Evolutionary conservation across 805 yeast species (phyloP).

Genomic region (Nakazawaea pomicola): DNA sequence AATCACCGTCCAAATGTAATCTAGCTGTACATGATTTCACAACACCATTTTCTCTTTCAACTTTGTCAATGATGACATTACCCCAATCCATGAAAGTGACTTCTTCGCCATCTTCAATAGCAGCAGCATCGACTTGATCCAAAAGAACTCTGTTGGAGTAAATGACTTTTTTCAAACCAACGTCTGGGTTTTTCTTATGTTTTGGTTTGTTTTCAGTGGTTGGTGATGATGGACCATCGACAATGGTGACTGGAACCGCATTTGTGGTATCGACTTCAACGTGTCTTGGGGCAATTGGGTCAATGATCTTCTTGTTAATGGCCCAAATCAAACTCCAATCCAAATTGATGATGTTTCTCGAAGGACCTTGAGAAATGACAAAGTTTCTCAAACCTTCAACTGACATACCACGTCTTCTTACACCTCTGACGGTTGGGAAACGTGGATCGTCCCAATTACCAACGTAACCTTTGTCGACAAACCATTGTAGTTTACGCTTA

Average conservation of each 20-base stretch:
- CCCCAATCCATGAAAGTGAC: conserved; percentile 99
- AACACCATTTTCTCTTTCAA: conserved; percentile 53
- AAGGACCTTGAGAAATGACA: conserved; percentile 94
- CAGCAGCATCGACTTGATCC: conserved; percentile 81
- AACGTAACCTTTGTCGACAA: conserved; percentile 87
- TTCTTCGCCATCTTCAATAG: conserved; percentile 76
- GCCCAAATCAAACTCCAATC: conserved; percentile 99
- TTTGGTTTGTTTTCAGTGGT: conserved; percentile 73
- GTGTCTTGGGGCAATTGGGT: conserved; percentile 95
- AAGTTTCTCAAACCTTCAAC: conserved; percentile 96
- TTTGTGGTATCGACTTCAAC: conserved; percentile 66
- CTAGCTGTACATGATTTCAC: conserved; percentile 68
- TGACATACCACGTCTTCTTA: conserved; percentile 99
- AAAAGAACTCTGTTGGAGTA: conserved; percentile 59
- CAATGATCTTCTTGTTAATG: conserved; percentile 92
- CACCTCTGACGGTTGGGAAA: conserved; percentile 99
- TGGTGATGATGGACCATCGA: conserved; percentile 63
- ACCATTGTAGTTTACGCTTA: conserved; percentile 98
- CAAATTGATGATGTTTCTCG: conserved; percentile 91
- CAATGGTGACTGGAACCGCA: conserved; percentile 65
- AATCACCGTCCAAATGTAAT: conserved; percentile 90
- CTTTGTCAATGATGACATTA: conserved; percentile 73
- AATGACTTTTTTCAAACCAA: conserved; percentile 79
- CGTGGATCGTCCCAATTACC: conserved; percentile 98
- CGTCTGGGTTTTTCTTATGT: conserved; percentile 91